phyloP scores from a whole-genome alignment of 2,329 filamentous ascomycete species.

The Akanthomyces muscarius region DNA sequence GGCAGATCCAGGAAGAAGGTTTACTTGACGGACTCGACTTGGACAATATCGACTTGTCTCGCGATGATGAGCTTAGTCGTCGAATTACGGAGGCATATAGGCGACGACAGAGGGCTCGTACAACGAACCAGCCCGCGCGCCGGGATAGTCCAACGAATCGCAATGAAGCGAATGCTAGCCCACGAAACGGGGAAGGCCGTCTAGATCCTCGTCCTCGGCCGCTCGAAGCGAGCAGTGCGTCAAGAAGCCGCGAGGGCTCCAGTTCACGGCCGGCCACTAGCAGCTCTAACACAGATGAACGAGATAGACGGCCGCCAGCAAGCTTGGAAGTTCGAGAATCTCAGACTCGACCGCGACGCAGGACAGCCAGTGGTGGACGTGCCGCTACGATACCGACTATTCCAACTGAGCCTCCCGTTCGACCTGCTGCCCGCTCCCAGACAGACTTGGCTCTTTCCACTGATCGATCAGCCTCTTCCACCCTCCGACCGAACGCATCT shows the following conservation, averaged over 20 bases:
- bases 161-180: not conserved
- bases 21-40: constrained; percentile 84
- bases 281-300: constrained; percentile 41
- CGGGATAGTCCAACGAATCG: constrained; percentile 25
- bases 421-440: constrained; percentile 57
- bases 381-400: constrained; percentile 49
- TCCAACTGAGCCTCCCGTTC: constrained; percentile 38
- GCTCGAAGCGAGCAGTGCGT: constrained; percentile 24
- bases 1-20: constrained; percentile 84
- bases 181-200: not conserved
- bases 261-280: constrained; percentile 46
- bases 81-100: constrained; percentile 86
- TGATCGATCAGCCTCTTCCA: constrained; percentile 35
- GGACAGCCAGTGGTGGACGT: constrained; percentile 52
- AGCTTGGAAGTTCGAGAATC: constrained; percentile 31
- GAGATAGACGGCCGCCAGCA: constrained; percentile 46
- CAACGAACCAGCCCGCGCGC: constrained; percentile 38
- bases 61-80: constrained; percentile 87
- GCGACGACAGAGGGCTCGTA: constrained; percentile 63
- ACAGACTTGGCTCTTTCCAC: constrained; percentile 56
- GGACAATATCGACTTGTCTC: constrained; percentile 75
- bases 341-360: constrained; percentile 36
- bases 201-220: constrained; percentile 28
- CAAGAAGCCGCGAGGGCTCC: constrained; percentile 34
- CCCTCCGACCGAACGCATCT: constrained; percentile 37